phyloP scores from a whole-genome alignment of 2,329 filamentous ascomycete species.

The Lasiodiplodia sp. region DNA sequence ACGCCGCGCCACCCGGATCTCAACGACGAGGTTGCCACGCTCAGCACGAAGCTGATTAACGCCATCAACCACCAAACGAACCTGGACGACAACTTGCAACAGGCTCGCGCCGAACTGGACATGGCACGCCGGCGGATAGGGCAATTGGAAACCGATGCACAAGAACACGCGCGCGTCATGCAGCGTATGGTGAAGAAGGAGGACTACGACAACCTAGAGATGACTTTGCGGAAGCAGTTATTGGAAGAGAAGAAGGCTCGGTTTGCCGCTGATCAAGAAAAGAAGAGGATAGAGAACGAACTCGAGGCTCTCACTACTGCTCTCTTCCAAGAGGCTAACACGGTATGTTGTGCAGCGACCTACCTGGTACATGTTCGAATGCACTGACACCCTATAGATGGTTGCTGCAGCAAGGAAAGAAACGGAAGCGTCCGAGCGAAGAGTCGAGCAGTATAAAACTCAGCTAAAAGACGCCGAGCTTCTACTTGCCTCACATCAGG shows the following conservation, averaged over 20 bases:
- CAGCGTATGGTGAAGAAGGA: conserved; percentile 74
- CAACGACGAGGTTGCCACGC: conserved; percentile 80
- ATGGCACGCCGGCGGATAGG: conserved; percentile 71
- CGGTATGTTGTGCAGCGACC: conserved; percentile 54
- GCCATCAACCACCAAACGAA: conserved; percentile 96
- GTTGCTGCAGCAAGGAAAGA: conserved; percentile 88
- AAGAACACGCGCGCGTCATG: conserved; percentile 63
- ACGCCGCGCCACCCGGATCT: conserved; percentile 63
- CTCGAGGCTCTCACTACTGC: conserved; percentile 88
- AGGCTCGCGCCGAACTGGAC: conserved; percentile 84
- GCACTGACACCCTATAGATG: conserved; percentile 65
- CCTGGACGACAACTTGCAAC: conserved; percentile 86
- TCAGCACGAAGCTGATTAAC: conserved; percentile 95
- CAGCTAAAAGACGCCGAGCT: conserved; percentile 88
- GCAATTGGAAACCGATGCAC: conserved; percentile 72
- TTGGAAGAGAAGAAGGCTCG: conserved; percentile 51
- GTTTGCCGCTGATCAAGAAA: conserved; percentile 64
- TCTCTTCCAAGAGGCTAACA: conserved; percentile 98
- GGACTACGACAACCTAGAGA: conserved; percentile 67
- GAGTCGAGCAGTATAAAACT: conserved; percentile 84
- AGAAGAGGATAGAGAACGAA: conserved; percentile 90
- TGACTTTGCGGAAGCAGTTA: conserved; percentile 50
- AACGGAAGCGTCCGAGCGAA: conserved; percentile 79
- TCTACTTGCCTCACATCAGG: conserved; percentile 86
- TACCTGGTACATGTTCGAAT: neutral